These are phyloP conservation scores for Fusarium foetens DNA, from an alignment of 2,329 filamentous ascomycete species.

Conservation along the genomic window DNA sequence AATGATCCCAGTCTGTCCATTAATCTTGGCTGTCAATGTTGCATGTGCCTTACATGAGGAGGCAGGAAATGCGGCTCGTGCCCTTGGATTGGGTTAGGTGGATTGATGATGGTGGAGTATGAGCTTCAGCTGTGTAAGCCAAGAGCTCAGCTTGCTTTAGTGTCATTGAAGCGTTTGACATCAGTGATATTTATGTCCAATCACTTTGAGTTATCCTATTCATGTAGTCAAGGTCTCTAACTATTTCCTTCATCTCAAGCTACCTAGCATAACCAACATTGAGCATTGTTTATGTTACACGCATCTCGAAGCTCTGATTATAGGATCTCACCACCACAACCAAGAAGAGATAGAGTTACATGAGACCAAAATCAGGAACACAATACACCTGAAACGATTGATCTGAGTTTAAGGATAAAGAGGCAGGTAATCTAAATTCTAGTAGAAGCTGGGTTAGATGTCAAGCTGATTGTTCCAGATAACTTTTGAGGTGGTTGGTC, in stretches of 20 bases:
- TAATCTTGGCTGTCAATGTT: neutral
- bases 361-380: neutral
- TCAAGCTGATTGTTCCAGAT: neutral
- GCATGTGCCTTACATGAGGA: constrained; percentile 35
- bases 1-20: constrained; percentile 4
- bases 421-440: neutral
- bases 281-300: neutral
- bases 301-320: neutral
- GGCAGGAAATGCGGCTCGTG: constrained; percentile 14
- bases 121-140: constrained; percentile 2
- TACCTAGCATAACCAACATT: neutral
- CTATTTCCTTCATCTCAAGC: neutral
- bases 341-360: neutral
- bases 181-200: neutral
- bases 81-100: constrained; percentile 23
- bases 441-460: neutral
- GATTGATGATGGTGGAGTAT: constrained; percentile 13
- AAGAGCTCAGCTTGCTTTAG: constrained; percentile 3
- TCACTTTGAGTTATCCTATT: neutral
- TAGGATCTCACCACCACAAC: neutral
- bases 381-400: constrained; percentile 1
- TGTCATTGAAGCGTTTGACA: neutral
- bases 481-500: constrained; percentile 21
- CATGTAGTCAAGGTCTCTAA: neutral
- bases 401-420: neutral